Evolutionary conservation across 495 filamentous ascomycete species (phyloP).

Genomic region (Tirmania nivea): DNA sequence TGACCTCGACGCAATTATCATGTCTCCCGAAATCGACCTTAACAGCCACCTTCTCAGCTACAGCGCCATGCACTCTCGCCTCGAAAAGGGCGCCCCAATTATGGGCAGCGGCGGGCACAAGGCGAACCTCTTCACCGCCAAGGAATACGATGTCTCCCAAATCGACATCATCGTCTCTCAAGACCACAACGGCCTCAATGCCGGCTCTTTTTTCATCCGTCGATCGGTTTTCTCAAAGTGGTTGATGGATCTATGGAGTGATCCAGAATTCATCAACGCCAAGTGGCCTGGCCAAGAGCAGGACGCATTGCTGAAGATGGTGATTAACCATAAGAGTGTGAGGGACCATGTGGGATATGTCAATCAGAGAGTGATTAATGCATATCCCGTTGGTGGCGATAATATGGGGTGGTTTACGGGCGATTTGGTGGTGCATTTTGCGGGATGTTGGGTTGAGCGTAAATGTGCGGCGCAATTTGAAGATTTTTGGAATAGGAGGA

Average conservation of each 20-base stretch:
- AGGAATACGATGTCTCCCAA: conserved; percentile 11
- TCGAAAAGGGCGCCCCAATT: conserved; percentile 1
- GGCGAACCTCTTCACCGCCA: conserved; percentile 1
- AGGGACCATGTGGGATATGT: conserved; percentile 20
- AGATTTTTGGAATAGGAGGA: conserved; percentile 20
- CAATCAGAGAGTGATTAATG: conserved; percentile 18
- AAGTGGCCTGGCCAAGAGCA: conserved; percentile 22
- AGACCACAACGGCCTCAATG: conserved; percentile 24
- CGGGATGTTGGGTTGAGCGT: conserved; percentile 22
- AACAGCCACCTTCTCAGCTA: conserved; percentile 14
- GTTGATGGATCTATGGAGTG: conserved; percentile 21
- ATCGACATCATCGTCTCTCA: conserved; percentile 21
- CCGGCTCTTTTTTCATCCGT: conserved; percentile 22
- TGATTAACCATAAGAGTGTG: conserved; percentile 17
- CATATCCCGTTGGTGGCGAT: conserved; percentile 15
- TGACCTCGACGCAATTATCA: conserved; percentile 24
- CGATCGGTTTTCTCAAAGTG: conserved; percentile 17
- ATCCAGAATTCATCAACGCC: conserved; percentile 16
- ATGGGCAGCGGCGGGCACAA: neutral
- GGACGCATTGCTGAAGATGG: conserved; percentile 16
- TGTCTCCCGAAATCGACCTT: conserved; percentile 17
- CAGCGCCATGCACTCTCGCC: conserved; percentile 8
- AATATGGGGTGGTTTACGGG: conserved; percentile 21
- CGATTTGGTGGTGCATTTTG: conserved; percentile 22
- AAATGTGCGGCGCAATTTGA: conserved; percentile 16